A percentile compares a stretch with the other conserved stretches of the same genome.
These are phyloP conservation scores for Crithidia thermophila DNA, from an alignment of 208 protist genomes.

Conservation along the genomic window DNA sequence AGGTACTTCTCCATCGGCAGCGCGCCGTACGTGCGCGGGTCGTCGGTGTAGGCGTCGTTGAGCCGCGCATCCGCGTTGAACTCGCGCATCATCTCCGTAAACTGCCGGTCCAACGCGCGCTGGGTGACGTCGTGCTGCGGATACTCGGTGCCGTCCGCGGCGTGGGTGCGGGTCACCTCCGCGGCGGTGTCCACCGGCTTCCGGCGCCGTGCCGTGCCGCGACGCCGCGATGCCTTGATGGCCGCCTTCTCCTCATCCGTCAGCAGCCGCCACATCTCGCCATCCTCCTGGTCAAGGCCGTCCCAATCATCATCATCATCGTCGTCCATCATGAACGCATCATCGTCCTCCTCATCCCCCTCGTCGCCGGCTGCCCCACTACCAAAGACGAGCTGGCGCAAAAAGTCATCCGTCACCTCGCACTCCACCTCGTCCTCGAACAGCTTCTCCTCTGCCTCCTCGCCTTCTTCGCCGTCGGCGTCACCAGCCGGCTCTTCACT, in stretches of 20 bases:
- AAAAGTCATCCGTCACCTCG: constrained; percentile 86
- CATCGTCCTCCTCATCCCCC: constrained; percentile 25
- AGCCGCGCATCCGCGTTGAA: constrained; percentile 71
- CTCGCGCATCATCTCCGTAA: constrained; percentile 75
- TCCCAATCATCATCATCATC: constrained; percentile 23
- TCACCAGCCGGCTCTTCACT: background rate
- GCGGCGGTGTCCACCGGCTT: background rate
- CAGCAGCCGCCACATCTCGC: constrained; percentile 45
- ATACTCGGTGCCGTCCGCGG: constrained; percentile 41
- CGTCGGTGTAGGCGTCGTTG: constrained; percentile 74
- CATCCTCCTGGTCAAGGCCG: constrained; percentile 28
- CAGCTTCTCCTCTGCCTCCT: constrained; percentile 67
- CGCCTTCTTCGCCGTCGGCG: background rate
- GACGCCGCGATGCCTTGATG: constrained; percentile 35
- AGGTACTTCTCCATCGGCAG: constrained; percentile 79
- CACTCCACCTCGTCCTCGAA: constrained; percentile 86
- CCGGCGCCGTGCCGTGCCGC: constrained; percentile 42
- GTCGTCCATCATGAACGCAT: constrained; percentile 19
- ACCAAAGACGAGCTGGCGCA: constrained; percentile 79
- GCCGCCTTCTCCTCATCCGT: constrained; percentile 54
- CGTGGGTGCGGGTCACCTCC: constrained; percentile 23
- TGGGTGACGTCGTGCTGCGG: constrained; percentile 57
- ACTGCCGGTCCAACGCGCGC: constrained; percentile 66
- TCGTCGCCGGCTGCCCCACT: constrained; percentile 13
- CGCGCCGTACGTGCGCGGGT: constrained; percentile 78